Conservation (phyloP, 1,284 basidiomycete species). For the Leccinum proximum region DNA sequence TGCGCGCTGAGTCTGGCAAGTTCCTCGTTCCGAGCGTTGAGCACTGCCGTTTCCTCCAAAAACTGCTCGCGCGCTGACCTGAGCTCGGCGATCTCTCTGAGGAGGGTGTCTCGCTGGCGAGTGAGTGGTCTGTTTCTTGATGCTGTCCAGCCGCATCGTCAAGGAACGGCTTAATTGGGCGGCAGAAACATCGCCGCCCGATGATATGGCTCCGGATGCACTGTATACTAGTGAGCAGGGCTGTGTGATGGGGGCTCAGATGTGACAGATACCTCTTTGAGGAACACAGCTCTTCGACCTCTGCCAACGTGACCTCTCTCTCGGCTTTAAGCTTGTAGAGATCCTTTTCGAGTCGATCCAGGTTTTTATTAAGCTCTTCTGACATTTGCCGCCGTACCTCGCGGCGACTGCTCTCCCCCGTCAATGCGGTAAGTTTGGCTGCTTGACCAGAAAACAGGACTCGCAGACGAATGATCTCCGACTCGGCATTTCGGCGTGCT, state of each 20-base stretch:
- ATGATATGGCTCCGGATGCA: slow-evolving; percentile 21
- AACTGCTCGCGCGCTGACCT: slow-evolving; percentile 84
- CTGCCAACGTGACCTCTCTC: slow-evolving; percentile 88
- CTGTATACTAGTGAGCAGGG: slow-evolving; percentile 23
- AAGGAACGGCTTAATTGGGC: slow-evolving; percentile 69
- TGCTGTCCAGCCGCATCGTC: slow-evolving; percentile 83
- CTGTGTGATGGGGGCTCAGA: slow-evolving; percentile 12
- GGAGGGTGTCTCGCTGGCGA: slow-evolving; percentile 76
- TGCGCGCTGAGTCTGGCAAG: slow-evolving; percentile 84
- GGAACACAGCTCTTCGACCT: slow-evolving; percentile 87
- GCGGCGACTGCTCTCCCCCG: slow-evolving; percentile 73
- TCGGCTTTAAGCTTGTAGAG: slow-evolving; percentile 87
- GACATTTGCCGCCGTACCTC: slow-evolving; percentile 80
- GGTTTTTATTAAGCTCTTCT: slow-evolving; percentile 74
- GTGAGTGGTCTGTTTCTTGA: slow-evolving; percentile 84
- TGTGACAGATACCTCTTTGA: slow-evolving; percentile 53
- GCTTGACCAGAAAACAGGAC: slow-evolving; percentile 89
- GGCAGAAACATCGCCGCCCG: slow-evolving; percentile 40
- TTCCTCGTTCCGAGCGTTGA: slow-evolving; percentile 93
- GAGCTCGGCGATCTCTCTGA: slow-evolving; percentile 86
- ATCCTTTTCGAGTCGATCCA: slow-evolving; percentile 82
- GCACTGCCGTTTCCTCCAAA: slow-evolving; percentile 87
- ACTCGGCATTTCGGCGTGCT: slow-evolving; percentile 86
- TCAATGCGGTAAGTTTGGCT: slow-evolving; percentile 79
- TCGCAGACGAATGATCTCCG: slow-evolving; percentile 84